Evolutionary conservation across 116 monocot genomes (phyloP), one percentile per base, ranked within the genome.

Genomic region (Posidonia oceanica): DNA sequence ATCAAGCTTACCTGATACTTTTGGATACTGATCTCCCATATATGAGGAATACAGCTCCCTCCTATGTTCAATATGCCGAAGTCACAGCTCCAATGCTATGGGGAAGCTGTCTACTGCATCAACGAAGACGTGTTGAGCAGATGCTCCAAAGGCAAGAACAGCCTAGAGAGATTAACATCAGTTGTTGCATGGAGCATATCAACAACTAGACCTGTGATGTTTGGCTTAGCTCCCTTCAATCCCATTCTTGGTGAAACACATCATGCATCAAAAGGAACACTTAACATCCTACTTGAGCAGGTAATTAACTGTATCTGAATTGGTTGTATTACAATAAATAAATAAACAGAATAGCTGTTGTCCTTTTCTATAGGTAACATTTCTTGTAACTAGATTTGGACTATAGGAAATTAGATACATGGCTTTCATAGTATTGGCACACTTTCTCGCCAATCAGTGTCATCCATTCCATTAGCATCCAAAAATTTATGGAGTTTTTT

Each of bases 241-340:
- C 97, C 97, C 5, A 57, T 97, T 71, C 89, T 97, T 16, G 97
- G 97, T 64, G 97, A 97, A 72, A 97, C 97, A 3, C 97, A 97
- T 65, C 97, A 97, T 72, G 92, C 85, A n/a, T 87, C 92, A 36
- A 83, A 39, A 3, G 97, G 92, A 76, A 77, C 69, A 7, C 85
- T 92, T 16, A 87, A 97, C 83, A 76, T 97, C 48, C 80, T 97
- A 6, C 78, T 92, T 36, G 97, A 97, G 74, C 97, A 97, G 85
- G 95, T 90, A 48, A 29, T 29, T 29, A 29, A 51, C 40, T 44
- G 15, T 51, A 20, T 3, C 18, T n/a, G 39, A 52, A 36, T 40
- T 39, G 29, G 29, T 29, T 29, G 29, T 29, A 29, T 29, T 29
- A 29, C 29, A 29, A 29, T 29, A 29, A 29, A 29, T 29, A 29